A percentile compares a stretch with the other conserved stretches of the same genome.
These are phyloP conservation scores for Solanum hybrid DNA, from an alignment of 305 asterid genomes.

Conservation along the genomic window DNA sequence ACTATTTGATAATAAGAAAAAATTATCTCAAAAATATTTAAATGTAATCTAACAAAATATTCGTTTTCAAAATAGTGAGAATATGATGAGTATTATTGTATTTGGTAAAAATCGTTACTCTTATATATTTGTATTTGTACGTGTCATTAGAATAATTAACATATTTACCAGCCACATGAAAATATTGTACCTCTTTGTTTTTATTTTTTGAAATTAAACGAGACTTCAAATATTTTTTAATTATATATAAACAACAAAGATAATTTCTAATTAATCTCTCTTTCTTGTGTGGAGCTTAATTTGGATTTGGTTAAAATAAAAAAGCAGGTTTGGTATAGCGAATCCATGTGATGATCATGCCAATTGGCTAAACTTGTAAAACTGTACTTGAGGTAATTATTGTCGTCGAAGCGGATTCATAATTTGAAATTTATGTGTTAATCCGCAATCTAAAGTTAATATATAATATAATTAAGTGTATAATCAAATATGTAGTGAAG, in stretches of 20 bases:
- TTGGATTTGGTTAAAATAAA: background rate
- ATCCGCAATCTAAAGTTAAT: background rate
- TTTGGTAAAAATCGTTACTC: background rate
- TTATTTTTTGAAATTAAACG: background rate
- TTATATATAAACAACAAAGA: background rate
- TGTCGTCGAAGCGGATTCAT: accelerated
- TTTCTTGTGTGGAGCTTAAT: background rate
- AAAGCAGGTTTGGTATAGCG: background rate
- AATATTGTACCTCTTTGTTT: background rate
- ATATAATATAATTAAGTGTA: background rate
- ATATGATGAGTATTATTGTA: background rate
- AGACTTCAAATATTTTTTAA: background rate
- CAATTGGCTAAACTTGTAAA: background rate
- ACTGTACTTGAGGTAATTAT: background rate
- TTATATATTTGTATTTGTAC: background rate
- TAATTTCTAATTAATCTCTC: background rate
- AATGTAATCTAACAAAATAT: background rate
- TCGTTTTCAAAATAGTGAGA: background rate
- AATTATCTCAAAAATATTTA: background rate
- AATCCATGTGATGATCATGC: background rate
- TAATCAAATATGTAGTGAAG: background rate
- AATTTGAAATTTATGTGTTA: background rate
- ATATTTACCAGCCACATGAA: background rate
- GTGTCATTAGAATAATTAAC: background rate
- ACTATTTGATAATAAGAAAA: background rate